Evolutionary conservation across 2,329 filamentous ascomycete genomes (phyloP).

Genomic region (Clarireedia sp.): DNA sequence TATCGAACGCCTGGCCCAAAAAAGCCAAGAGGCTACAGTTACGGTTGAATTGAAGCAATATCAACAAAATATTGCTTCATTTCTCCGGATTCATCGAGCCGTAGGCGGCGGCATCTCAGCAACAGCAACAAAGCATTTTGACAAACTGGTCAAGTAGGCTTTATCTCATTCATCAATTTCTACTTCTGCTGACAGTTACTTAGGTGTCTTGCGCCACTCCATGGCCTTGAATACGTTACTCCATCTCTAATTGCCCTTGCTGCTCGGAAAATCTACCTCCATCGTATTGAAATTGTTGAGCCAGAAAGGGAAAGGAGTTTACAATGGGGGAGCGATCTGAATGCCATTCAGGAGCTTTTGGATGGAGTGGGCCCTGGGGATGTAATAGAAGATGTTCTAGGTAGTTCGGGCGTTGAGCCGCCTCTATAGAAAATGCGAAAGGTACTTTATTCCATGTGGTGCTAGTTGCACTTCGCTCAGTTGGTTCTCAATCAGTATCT

Average conservation of each 20-base stretch:
- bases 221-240: conserved; percentile 71
- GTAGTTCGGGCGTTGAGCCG: conserved; percentile 41
- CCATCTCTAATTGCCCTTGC: conserved; percentile 79
- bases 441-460: neutral
- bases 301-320: conserved; percentile 74
- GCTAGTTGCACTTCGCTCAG: neutral
- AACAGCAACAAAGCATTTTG: conserved; percentile 69
- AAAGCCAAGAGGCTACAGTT: conserved; percentile 51
- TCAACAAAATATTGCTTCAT: conserved; percentile 78
- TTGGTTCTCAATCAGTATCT: too few relatives aligned
- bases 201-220: conserved; percentile 69
- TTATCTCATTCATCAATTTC: too few relatives aligned
- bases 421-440: conserved; percentile 35
- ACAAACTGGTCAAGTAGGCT: conserved; percentile 51
- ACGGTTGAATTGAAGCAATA: conserved; percentile 77
- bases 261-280: conserved; percentile 77
- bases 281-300: conserved; percentile 65
- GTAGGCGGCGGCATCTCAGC: conserved; percentile 73
- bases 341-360: conserved; percentile 60
- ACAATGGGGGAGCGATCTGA: conserved; percentile 80
- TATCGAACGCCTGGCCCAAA: conserved; percentile 33
- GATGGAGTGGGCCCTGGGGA: conserved; percentile 53
- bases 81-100: conserved; percentile 80
- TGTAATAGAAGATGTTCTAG: conserved; percentile 57
- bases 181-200: neutral